Conservation (phyloP, 2,329 filamentous ascomycete genomes). For the Aspergillus luchuensis region DNA sequence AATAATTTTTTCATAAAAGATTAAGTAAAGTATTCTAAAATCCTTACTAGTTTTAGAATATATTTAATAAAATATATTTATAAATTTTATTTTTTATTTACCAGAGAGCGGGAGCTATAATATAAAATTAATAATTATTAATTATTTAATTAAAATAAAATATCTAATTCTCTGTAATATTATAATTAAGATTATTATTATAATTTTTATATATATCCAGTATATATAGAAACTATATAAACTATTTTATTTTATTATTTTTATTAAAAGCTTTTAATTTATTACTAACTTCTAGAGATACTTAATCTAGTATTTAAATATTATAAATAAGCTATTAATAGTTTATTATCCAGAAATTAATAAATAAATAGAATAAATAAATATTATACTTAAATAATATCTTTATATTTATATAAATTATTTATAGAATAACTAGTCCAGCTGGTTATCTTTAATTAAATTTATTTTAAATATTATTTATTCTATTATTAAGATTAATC, state of each 20-base stretch:
- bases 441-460: background rate
- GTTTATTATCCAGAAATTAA: background rate
- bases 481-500: background rate
- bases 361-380: background rate
- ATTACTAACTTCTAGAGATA: background rate
- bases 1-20: background rate
- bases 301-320: background rate
- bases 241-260: background rate
- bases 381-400: background rate
- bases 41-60: background rate
- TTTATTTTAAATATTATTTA: too few relatives aligned
- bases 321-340: background rate
- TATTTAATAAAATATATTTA: background rate
- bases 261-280: background rate
- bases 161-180: background rate
- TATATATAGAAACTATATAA: background rate
- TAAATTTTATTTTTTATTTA: background rate
- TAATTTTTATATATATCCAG: background rate
- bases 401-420: background rate
- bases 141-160: background rate
- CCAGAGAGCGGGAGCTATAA: background rate
- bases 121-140: background rate
- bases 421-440: background rate
- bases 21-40: background rate
- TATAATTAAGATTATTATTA: background rate